Conservation (phyloP, 2,329 filamentous ascomycete genomes). For the Ceratocystiopsis sp. region DNA sequence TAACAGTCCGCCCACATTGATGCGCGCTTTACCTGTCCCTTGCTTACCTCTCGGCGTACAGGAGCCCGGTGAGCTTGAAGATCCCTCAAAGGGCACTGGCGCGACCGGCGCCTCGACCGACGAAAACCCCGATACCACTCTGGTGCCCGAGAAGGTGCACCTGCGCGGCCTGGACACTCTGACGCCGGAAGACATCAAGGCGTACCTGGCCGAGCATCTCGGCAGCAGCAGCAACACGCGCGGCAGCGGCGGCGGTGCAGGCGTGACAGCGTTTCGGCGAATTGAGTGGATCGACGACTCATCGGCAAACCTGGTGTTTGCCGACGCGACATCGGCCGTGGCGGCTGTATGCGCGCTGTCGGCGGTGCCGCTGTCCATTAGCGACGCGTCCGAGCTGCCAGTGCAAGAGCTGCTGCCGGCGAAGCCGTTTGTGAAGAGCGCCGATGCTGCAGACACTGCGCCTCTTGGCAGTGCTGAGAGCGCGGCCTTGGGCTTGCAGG, state of each 20-base stretch:
- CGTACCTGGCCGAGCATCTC: constrained; percentile 56
- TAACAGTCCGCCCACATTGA: too few species aligned
- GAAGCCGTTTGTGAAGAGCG: constrained; percentile 49
- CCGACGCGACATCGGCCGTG: constrained; percentile 30
- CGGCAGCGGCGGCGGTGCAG: constrained; percentile 13
- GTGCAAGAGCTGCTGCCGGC: constrained; percentile 49
- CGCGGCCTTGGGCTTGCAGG: constrained; percentile 46
- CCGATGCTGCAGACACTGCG: constrained; percentile 30
- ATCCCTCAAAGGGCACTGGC: constrained; percentile 3
- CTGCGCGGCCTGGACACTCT: constrained; percentile 69
- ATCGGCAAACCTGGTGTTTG: constrained; percentile 74
- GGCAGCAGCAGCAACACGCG: constrained; percentile 24
- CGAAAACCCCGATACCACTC: constrained; percentile 5
- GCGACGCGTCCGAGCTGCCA: constrained; percentile 37
- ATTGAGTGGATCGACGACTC: constrained; percentile 94
- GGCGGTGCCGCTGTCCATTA: constrained; percentile 25
- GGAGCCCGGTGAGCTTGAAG: constrained; percentile 25
- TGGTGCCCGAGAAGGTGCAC: constrained; percentile 53
- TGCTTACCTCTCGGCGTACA: constrained; percentile 7
- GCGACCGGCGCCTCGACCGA: constrained; percentile 12
- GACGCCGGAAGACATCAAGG: constrained; percentile 62
- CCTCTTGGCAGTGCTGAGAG: constrained; percentile 31
- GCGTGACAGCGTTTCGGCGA: constrained; percentile 33
- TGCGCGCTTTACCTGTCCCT: neutral
- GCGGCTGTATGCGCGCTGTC: constrained; percentile 38